A percentile compares a stretch with the other conserved stretches of the same genome.
Conservation (phyloP, 176 grass and related monocot genomes). For the Carex myosuroides region DNA sequence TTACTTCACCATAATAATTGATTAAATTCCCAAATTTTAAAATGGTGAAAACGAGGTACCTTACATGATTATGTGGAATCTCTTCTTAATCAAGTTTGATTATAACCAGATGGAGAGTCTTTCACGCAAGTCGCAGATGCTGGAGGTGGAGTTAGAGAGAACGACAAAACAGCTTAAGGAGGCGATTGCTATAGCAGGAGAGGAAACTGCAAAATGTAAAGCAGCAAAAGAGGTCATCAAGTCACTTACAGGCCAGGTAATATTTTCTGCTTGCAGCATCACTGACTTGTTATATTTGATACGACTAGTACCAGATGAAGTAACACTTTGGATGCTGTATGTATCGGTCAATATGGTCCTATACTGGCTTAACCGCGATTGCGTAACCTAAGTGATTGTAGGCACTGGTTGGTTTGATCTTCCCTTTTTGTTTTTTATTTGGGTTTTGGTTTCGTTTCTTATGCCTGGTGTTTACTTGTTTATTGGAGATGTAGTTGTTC, state of each 20-base stretch:
- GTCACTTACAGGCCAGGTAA: conserved; percentile 78
- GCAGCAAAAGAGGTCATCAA: conserved; percentile 97
- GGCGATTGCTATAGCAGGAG: conserved; percentile 71
- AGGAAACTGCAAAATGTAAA: conserved; percentile 87
- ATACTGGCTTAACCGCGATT: background rate
- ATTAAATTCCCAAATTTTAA: background rate
- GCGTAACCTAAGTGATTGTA: background rate
- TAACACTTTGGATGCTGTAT: background rate
- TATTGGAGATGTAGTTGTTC: background rate
- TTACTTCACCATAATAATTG: background rate
- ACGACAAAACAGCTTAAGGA: conserved; percentile 88
- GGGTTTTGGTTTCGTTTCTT: background rate
- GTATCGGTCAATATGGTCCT: background rate
- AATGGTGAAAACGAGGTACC: background rate
- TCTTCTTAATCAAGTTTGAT: background rate
- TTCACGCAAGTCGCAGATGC: conserved; percentile 62
- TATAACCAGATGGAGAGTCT: conserved; percentile 69
- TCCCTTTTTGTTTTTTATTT: background rate
- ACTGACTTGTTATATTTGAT: background rate
- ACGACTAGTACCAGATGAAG: background rate
- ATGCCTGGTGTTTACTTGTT: background rate
- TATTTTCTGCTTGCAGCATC: conserved; percentile 4
- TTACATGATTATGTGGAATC: background rate
- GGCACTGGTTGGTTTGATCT: background rate
- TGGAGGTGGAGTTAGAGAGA: conserved; percentile 80